phyloP scores from a whole-genome alignment of 2,329 filamentous ascomycete genomes.

The Ophiostoma australiae region DNA sequence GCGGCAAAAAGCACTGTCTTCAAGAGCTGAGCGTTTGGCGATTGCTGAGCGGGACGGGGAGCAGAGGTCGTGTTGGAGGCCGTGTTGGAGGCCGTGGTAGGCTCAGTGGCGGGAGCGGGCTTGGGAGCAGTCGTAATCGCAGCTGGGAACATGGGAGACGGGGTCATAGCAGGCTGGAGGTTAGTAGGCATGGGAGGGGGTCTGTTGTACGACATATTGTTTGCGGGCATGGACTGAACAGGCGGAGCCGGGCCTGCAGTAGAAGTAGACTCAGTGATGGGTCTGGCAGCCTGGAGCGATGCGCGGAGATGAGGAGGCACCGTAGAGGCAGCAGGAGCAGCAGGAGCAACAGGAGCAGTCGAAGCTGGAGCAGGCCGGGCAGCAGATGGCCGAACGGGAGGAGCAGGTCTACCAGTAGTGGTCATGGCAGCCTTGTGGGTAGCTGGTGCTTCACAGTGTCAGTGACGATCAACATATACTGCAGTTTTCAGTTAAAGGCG shows the following conservation, averaged over 20 bases:
- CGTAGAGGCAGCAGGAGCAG: neutral
- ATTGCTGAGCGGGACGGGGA: neutral
- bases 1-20: neutral
- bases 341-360: neutral
- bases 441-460: neutral
- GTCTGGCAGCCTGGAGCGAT: neutral
- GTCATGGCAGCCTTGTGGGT: neutral
- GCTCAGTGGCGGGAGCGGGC: neutral
- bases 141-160: neutral
- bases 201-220: neutral
- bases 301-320: neutral
- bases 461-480: neutral
- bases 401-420: neutral
- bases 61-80: neutral
- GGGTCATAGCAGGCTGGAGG: slow-evolving; percentile 6
- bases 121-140: neutral
- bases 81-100: neutral
- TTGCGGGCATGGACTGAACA: neutral
- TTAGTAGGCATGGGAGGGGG: slow-evolving; percentile 12
- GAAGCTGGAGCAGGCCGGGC: neutral
- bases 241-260: neutral
- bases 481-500: too few species aligned
- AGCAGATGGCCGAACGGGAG: neutral
- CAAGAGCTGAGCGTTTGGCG: neutral
- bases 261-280: neutral